phyloP scores from a whole-genome alignment of 441 rosid genomes.

The Bocquillonia castaneifolia region DNA sequence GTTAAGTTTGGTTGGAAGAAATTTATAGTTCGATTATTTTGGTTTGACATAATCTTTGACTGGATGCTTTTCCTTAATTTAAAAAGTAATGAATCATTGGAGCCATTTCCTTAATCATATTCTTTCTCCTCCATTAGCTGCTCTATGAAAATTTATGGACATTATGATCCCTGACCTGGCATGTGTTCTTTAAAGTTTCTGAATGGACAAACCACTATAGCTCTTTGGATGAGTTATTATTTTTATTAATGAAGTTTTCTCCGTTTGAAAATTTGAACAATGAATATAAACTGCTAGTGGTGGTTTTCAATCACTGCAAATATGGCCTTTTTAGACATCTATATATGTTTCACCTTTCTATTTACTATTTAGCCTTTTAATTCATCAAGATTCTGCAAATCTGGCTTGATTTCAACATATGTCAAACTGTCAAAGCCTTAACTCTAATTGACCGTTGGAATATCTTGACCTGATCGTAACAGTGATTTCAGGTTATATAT shows the following conservation, averaged over 20 bases:
- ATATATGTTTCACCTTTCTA: neutral
- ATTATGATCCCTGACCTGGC: neutral
- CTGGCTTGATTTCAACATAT: conserved; percentile 5
- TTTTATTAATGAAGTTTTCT: neutral
- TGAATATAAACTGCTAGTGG: neutral
- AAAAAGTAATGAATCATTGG: neutral
- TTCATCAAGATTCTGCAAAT: neutral
- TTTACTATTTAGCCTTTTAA: neutral
- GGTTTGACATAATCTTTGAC: neutral
- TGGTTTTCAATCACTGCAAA: neutral
- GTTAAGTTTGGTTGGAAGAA: neutral
- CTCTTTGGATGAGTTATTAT: neutral
- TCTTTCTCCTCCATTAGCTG: neutral
- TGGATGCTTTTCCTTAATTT: neutral
- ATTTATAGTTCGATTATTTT: neutral
- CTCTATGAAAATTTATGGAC: neutral
- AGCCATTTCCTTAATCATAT: neutral
- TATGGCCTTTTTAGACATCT: neutral
- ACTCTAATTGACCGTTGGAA: conserved; percentile 1
- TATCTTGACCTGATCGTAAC: conserved; percentile 6
- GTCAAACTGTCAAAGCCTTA: neutral
- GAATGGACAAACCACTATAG: neutral
- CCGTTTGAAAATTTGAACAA: neutral
- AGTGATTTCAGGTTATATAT: conserved; percentile 66
- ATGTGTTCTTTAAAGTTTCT: neutral